Conservation (phyloP, 768 basidiomycete species). For the Leccinellum rugosiceps region DNA sequence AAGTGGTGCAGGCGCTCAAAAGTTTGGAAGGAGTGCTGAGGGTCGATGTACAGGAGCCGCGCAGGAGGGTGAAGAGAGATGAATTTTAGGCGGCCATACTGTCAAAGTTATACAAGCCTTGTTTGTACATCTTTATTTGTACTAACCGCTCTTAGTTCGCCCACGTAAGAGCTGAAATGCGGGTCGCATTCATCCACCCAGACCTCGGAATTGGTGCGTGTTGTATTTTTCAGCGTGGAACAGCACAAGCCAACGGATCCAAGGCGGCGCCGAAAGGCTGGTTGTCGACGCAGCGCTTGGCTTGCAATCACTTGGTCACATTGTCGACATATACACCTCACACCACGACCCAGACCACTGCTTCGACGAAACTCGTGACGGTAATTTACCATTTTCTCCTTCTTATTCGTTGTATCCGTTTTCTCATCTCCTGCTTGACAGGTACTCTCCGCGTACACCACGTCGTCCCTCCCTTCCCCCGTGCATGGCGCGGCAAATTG, state of each 20-base stretch:
- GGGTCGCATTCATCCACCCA: slow-evolving; percentile 87
- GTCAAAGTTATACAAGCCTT: too few species aligned
- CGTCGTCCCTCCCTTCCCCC: slow-evolving; percentile 73
- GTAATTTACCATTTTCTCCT: slow-evolving; percentile 35
- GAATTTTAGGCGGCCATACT: slow-evolving; percentile 14
- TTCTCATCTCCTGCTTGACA: slow-evolving; percentile 33
- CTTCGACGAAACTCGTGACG: slow-evolving; percentile 92
- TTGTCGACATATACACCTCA: slow-evolving; percentile 88
- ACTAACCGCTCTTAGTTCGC: background rate
- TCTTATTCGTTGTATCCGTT: background rate
- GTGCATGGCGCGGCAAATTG: slow-evolving; percentile 73
- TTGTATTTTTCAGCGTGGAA: background rate
- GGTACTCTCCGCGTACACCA: slow-evolving; percentile 79
- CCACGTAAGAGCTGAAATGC: slow-evolving; percentile 22
- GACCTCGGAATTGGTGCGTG: slow-evolving; percentile 86
- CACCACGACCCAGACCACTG: slow-evolving; percentile 85
- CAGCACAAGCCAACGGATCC: background rate
- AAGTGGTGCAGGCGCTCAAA: slow-evolving; percentile 15
- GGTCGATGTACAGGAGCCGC: slow-evolving; percentile 23
- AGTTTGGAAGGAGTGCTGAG: slow-evolving; percentile 17
- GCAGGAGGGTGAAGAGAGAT: slow-evolving; percentile 24
- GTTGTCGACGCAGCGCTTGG: slow-evolving; percentile 68
- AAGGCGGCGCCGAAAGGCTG: background rate
- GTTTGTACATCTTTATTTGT: background rate
- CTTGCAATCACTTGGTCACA: slow-evolving; percentile 78